Evolutionary conservation across 2,329 filamentous ascomycete genomes (phyloP).

Genomic region (Hypoxylon sp.): DNA sequence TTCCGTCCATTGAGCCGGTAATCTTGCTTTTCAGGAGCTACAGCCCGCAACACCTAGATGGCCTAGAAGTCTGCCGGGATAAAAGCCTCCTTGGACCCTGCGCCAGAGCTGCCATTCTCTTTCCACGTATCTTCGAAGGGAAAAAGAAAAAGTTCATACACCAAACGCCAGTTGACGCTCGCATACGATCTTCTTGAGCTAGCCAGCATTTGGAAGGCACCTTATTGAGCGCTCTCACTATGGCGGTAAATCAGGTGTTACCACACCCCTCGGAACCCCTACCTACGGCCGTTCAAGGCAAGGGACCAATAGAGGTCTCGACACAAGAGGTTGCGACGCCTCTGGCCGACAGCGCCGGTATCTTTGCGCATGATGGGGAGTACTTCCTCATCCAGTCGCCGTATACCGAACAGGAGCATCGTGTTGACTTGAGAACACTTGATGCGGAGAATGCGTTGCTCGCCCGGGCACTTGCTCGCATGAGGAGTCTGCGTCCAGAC

Average conservation of each 20-base stretch:
- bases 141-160: neutral
- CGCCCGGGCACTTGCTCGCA: conserved; percentile 76
- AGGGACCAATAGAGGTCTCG: conserved; percentile 37
- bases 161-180: conserved; percentile 1
- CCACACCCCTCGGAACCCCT: conserved; percentile 27
- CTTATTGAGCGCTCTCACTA: conserved; percentile 22
- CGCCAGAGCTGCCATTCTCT: neutral
- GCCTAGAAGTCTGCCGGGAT: conserved; percentile 19
- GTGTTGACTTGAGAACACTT: conserved; percentile 79
- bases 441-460: conserved; percentile 77
- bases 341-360: conserved; percentile 5
- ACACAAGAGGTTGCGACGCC: conserved; percentile 30
- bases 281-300: conserved; percentile 24
- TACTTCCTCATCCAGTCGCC: conserved; percentile 77
- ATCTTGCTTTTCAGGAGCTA: conserved; percentile 9
- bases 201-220: conserved; percentile 5
- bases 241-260: conserved; percentile 38
- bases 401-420: conserved; percentile 78
- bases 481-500: conserved; percentile 74
- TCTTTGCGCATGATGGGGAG: conserved; percentile 35
- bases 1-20: conserved; percentile 25
- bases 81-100: conserved; percentile 28
- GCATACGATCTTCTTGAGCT: conserved; percentile 2
- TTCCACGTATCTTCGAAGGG: conserved; percentile 1
- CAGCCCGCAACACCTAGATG: conserved; percentile 19